A percentile compares a stretch with the other conserved stretches of the same genome.
phyloP scores from a whole-genome alignment of 2,329 filamentous ascomycete species.

The Penicillium rolfsii region DNA sequence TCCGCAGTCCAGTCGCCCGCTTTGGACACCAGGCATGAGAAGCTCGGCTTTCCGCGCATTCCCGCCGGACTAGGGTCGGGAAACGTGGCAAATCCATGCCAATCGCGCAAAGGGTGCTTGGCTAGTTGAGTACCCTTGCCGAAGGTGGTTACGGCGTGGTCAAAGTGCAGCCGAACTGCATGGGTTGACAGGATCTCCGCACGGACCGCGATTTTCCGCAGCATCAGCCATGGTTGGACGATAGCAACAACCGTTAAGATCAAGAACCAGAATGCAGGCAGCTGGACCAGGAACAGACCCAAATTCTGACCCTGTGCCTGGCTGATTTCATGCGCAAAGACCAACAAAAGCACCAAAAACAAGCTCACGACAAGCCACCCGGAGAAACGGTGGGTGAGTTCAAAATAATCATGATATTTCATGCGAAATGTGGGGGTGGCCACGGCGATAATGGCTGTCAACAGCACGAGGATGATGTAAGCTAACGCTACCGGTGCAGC shows the following conservation, averaged over 20 bases:
- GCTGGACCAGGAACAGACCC: constrained; percentile 47
- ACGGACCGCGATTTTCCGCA: constrained; percentile 68
- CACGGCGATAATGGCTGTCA: constrained; percentile 62
- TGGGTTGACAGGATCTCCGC: constrained; percentile 71
- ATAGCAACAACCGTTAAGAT: constrained; percentile 66
- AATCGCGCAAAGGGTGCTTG: constrained; percentile 67
- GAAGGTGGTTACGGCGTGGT: constrained; percentile 62
- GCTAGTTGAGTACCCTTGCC: constrained; percentile 64
- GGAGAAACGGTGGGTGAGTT: constrained; percentile 70
- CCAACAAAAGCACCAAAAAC: constrained; percentile 66
- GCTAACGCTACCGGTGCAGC: constrained; percentile 56
- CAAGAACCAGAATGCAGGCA: constrained; percentile 70
- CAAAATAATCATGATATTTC: constrained; percentile 69
- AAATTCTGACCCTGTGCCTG: constrained; percentile 39
- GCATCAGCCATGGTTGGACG: constrained; percentile 71
- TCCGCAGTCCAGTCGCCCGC: constrained; percentile 74
- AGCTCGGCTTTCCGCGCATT: constrained; percentile 51
- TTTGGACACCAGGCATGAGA: constrained; percentile 71
- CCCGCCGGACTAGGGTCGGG: constrained; percentile 52
- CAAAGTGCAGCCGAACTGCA: constrained; percentile 71
- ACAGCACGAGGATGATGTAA: constrained; percentile 61
- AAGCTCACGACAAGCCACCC: constrained; percentile 70
- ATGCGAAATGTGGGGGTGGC: constrained; percentile 67
- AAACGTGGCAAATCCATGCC: constrained; percentile 77
- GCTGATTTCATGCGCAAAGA: constrained; percentile 55